Evolutionary conservation across 495 filamentous ascomycete genomes (phyloP).

Genomic region (Penicillium canescens): DNA sequence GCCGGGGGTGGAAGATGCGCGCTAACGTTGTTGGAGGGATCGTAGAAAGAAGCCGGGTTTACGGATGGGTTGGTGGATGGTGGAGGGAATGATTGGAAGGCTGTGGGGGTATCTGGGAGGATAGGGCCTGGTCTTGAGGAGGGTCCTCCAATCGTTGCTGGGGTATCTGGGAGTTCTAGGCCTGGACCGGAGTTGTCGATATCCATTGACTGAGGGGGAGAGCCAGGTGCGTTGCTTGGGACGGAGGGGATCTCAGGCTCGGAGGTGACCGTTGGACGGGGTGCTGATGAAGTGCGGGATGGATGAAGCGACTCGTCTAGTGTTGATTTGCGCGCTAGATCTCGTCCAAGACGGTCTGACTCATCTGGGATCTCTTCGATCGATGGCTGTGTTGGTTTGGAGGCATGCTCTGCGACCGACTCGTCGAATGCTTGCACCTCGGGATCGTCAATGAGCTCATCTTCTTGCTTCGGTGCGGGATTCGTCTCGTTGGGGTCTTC

Average conservation of each 20-base stretch:
- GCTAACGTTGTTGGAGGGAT: conserved; percentile 19
- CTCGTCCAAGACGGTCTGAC: conserved; percentile 36
- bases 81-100: conserved; percentile 51
- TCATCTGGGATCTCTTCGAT: conserved; percentile 57
- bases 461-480: conserved; percentile 56
- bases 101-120: conserved; percentile 44
- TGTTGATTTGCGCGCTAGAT: conserved; percentile 38
- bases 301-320: conserved; percentile 53
- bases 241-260: conserved; percentile 25
- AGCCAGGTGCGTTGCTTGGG: conserved; percentile 23
- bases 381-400: conserved; percentile 52
- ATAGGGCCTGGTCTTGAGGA: conserved; percentile 23
- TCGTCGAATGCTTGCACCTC: conserved; percentile 52
- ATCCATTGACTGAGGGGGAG: conserved; percentile 17
- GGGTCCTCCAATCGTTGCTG: conserved; percentile 32
- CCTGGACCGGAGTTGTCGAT: conserved; percentile 16
- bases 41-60: conserved; percentile 37
- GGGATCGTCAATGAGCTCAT: conserved; percentile 31
- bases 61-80: conserved; percentile 30
- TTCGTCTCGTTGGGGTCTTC: conserved; percentile 92
- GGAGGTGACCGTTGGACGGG: conserved; percentile 31
- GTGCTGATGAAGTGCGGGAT: conserved; percentile 46
- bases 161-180: conserved; percentile 43
- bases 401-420: conserved; percentile 31
- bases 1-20: conserved; percentile 23